Evolutionary conservation across 164 flowering plant genomes (phyloP), one percentile per base, ranked within the genome.

Genomic region (Annona cherimola): DNA sequence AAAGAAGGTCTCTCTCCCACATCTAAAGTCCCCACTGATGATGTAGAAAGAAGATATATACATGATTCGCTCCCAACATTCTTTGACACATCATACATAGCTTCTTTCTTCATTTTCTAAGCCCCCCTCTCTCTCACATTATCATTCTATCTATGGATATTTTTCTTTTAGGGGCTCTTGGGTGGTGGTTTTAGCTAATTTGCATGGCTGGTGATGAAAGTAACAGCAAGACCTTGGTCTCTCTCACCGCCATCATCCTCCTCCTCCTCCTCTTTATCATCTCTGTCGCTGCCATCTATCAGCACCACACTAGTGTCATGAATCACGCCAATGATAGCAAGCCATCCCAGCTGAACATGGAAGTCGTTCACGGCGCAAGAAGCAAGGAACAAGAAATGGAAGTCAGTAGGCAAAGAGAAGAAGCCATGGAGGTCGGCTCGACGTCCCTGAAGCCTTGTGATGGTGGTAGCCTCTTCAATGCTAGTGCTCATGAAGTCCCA

Each of bases 401-500:
- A n/a, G n/a, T n/a, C n/a, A n/a, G n/a, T n/a, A n/a, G n/a, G n/a
- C n/a, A n/a, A n/a, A n/a, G n/a, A n/a, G n/a, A n/a, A n/a, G n/a
- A n/a, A n/a, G n/a, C n/a, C n/a, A n/a, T n/a, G 42, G 11, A 14
- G 43, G 65, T 19, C 5, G 35, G 50, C 16, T 55, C 16, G 11
- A 61, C 6, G 40, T 14, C 39, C 43, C 14, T 42, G 4, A 2
- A 57, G 70, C 18, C 42, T 18, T 18, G 44, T 39, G 57, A 18
- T 42, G 55, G 54, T 11, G 74, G 40, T 45, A 63, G 59, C 43
- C 26, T 63, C 76, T 86, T 84, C 70, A 87, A 85, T 71, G 88
- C 81, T 14, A 78, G 79, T 35, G 86, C 76, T 1, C 97, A 89
- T 78, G 97, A 91, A 74, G 97, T 91, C 63, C 97, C 94, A 0